Evolutionary conservation across 2,329 filamentous ascomycete species (phyloP).

Genomic region (Paracamarosporium sp.): DNA sequence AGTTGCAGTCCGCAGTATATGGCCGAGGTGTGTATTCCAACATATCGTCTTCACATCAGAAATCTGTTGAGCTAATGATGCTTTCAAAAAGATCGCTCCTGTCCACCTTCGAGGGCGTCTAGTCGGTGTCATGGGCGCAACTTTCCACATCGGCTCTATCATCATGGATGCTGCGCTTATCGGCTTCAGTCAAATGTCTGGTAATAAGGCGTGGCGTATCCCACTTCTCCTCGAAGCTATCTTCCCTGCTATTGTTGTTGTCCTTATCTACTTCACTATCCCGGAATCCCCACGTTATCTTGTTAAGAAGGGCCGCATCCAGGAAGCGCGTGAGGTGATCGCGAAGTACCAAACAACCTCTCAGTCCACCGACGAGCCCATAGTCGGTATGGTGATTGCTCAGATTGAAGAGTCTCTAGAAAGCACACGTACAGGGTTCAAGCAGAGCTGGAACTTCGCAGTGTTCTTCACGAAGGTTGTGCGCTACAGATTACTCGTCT

Average conservation of each 20-base stretch:
- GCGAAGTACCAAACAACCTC: constrained; percentile 52
- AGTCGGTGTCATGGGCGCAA: constrained; percentile 57
- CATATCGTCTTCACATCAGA: background rate
- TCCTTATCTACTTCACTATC: constrained; percentile 45
- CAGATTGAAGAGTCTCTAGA: constrained; percentile 54
- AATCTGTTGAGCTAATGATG: background rate
- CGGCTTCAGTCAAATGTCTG: constrained; percentile 47
- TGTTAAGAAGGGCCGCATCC: constrained; percentile 19
- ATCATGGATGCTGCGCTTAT: constrained; percentile 54
- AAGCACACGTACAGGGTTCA: constrained; percentile 45
- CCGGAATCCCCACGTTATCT: constrained; percentile 52
- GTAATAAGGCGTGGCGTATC: constrained; percentile 19
- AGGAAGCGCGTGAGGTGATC: constrained; percentile 23
- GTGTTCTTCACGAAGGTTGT: constrained; percentile 56
- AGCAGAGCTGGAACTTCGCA: constrained; percentile 54
- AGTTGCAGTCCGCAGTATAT: constrained; percentile 46
- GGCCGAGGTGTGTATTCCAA: constrained; percentile 27
- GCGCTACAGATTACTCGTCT: constrained; percentile 52
- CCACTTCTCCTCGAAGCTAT: constrained; percentile 54
- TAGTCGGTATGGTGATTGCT: constrained; percentile 41
- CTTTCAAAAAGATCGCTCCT: constrained; percentile 32
- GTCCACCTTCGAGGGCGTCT: constrained; percentile 49
- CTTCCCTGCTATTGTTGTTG: constrained; percentile 51
- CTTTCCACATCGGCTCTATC: constrained; percentile 54
- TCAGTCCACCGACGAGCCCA: constrained; percentile 48